Conservation (phyloP, 202 grass and related monocot species). For the Cymbopogon flexuosus region DNA sequence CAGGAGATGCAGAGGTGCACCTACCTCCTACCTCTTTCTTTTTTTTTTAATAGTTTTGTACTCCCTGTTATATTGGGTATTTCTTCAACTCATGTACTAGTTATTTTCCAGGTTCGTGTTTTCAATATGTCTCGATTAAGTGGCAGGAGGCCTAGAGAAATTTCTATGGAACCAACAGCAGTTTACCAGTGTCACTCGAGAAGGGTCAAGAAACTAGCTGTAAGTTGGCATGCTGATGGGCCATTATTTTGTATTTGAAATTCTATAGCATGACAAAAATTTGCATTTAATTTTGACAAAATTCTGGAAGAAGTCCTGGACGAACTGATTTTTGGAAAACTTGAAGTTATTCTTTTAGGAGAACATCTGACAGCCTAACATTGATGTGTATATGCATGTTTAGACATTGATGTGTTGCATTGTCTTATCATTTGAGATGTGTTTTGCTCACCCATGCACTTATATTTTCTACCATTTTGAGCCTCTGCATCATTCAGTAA, state of each 20-base stretch:
- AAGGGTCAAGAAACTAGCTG: conserved; percentile 94
- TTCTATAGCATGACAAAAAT: not conserved
- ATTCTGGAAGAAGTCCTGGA: conserved; percentile 12
- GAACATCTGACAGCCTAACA: not conserved
- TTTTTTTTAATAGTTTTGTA: not conserved
- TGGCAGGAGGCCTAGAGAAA: conserved; percentile 54
- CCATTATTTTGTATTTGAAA: conserved; percentile 17
- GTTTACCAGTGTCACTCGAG: conserved; percentile 80
- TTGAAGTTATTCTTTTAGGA: not conserved
- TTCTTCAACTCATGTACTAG: conserved; percentile 24
- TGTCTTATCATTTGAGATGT: conserved; percentile 2
- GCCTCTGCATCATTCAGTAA: conserved; percentile 17
- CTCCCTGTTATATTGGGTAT: not conserved
- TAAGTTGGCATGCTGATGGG: conserved; percentile 44
- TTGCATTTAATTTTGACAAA: conserved; percentile 19
- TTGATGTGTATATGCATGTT: not conserved
- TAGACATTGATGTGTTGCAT: not conserved
- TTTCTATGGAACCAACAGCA: conserved; percentile 62
- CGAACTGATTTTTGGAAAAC: not conserved
- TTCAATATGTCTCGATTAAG: conserved; percentile 85
- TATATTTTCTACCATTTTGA: not conserved
- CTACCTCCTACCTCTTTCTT: not conserved
- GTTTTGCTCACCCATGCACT: not conserved
- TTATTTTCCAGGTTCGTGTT: conserved; percentile 78
- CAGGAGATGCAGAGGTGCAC: conserved; percentile 84